These are phyloP conservation scores for Pseudogymnoascus sp. DNA, from an alignment of 2,329 filamentous ascomycete genomes.

Conservation along the genomic window DNA sequence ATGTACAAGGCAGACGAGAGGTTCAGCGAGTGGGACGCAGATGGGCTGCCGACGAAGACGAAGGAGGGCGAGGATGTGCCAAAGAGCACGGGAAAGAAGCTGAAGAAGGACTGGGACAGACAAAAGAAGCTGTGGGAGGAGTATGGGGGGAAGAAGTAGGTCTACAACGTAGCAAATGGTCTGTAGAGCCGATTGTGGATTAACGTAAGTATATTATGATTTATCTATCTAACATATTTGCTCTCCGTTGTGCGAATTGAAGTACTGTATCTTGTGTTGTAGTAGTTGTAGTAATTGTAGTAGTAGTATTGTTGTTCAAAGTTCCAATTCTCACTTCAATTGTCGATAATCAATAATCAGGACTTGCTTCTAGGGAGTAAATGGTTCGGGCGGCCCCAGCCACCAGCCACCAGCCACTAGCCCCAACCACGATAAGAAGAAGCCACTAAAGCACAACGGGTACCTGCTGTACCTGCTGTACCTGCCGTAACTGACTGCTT, in stretches of 20 bases:
- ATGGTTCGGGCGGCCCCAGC: not conserved
- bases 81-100: slow-evolving; percentile 72
- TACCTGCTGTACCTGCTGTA: not conserved
- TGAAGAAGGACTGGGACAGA: slow-evolving; percentile 82
- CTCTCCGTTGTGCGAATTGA: not conserved
- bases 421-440: not conserved
- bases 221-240: not conserved
- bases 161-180: not conserved
- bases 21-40: slow-evolving; percentile 73
- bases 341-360: not conserved
- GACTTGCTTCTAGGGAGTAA: not conserved
- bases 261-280: not conserved
- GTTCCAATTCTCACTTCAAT: not conserved
- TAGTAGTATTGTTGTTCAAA: not conserved
- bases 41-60: slow-evolving; percentile 72
- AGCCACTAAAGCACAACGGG: not conserved
- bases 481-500: not conserved
- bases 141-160: slow-evolving; percentile 28
- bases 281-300: not conserved
- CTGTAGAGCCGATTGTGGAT: not conserved
- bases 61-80: slow-evolving; percentile 71
- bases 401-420: not conserved
- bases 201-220: not conserved
- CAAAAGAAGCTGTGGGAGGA: slow-evolving; percentile 81
- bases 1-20: slow-evolving; percentile 50